phyloP scores from a whole-genome alignment of 106 monocot species.

The Acanthochlamys bracteata region DNA sequence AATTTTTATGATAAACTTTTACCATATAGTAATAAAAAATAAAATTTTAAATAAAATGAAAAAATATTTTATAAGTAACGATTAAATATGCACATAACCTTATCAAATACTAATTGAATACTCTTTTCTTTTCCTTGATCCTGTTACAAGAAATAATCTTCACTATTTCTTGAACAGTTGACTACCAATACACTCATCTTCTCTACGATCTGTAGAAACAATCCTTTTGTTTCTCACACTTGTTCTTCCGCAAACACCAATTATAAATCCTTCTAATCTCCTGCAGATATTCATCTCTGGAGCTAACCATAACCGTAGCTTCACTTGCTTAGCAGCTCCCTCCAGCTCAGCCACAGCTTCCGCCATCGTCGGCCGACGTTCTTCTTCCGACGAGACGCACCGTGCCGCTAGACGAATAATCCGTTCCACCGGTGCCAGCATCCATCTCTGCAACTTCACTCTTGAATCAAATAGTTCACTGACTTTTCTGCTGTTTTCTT shows the following conservation, averaged over 20 bases:
- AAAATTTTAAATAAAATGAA: no score
- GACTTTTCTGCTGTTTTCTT: neutral
- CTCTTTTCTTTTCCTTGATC: no score
- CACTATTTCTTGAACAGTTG: no score
- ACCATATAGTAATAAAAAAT: no score
- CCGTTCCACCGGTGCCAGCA: conserved; percentile 14
- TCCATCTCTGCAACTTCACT: conserved; percentile 5
- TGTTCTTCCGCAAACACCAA: conserved; percentile 30
- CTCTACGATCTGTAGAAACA: conserved; percentile 25
- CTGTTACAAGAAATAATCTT: no score
- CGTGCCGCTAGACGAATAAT: conserved; percentile 37
- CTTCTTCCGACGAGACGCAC: conserved; percentile 36
- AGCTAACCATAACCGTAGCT: neutral
- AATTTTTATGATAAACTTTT: no score
- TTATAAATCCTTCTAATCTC: neutral
- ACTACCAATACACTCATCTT: conserved; percentile 4
- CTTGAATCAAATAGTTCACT: conserved; percentile 38
- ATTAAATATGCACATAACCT: no score
- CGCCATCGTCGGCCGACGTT: conserved; percentile 43
- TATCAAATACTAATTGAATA: no score
- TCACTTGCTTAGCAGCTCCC: neutral
- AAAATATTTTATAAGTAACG: no score
- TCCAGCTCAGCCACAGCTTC: conserved; percentile 54
- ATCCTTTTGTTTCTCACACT: conserved; percentile 39
- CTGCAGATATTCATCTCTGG: neutral